These are phyloP conservation scores for Medicago arabica DNA, from an alignment of 306 rosid species.

Conservation along the genomic window DNA sequence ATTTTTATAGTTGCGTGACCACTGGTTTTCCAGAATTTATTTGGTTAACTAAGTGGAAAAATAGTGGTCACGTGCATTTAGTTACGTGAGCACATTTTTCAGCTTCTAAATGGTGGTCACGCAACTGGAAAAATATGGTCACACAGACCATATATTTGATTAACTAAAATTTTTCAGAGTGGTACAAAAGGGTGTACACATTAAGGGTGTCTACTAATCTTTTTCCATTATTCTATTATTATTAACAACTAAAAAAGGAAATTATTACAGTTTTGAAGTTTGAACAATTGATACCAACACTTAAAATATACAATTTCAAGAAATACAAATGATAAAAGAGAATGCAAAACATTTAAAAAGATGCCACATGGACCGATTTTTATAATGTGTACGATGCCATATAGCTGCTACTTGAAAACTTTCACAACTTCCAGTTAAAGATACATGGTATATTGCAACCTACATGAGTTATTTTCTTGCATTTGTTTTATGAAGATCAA, in stretches of 20 bases:
- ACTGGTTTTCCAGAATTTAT: too few relatives aligned
- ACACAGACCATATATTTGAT: too few relatives aligned
- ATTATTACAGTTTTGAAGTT: neutral
- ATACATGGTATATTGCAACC: slow-evolving; percentile 23
- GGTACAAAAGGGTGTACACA: too few relatives aligned
- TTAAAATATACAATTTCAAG: slow-evolving; percentile 20
- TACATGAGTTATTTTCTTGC: slow-evolving; percentile 9
- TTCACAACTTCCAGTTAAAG: slow-evolving; percentile 9
- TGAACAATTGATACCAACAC: slow-evolving; percentile 26
- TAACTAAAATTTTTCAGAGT: too few relatives aligned
- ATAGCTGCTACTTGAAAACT: slow-evolving; percentile 6
- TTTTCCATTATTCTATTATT: too few relatives aligned
- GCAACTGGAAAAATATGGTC: too few relatives aligned
- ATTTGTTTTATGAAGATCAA: slow-evolving; percentile 19
- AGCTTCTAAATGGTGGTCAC: too few relatives aligned
- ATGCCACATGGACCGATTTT: neutral
- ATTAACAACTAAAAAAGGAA: slow-evolving; percentile 23
- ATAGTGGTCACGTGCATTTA: too few relatives aligned
- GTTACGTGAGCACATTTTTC: too few relatives aligned
- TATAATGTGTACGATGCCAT: neutral
- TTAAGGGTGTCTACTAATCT: too few relatives aligned
- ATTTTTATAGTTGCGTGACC: too few relatives aligned
- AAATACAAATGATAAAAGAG: slow-evolving; percentile 15
- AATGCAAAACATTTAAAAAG: slow-evolving; percentile 27
- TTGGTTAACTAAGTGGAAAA: too few relatives aligned